Evolutionary conservation across 148 eudicot genomes (phyloP).

Genomic region (Simmondsia chinensis): DNA sequence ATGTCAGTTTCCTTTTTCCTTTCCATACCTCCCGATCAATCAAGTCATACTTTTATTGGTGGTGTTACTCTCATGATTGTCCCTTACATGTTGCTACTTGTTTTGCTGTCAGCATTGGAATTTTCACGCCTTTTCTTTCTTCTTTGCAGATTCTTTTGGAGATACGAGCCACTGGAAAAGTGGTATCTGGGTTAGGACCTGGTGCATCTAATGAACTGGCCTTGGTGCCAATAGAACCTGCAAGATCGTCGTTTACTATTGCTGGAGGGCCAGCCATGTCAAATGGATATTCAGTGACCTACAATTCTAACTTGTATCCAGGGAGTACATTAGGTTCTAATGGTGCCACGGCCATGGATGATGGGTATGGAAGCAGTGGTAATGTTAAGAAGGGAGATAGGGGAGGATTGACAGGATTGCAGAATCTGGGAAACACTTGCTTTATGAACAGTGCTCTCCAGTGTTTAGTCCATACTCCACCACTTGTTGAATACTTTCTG

Average conservation of each 20-base stretch:
- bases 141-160: constrained; percentile 67
- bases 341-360: constrained; percentile 33
- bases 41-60: no score
- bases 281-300: constrained; percentile 55
- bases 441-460: constrained; percentile 97
- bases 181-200: constrained; percentile 28
- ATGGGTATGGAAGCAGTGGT: constrained; percentile 30
- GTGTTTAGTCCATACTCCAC: constrained; percentile 90
- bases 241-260: constrained; percentile 68
- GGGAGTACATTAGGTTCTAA: constrained; percentile 30
- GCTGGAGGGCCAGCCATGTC: constrained; percentile 90
- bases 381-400: constrained; percentile 32
- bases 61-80: no score
- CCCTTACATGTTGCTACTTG: no score
- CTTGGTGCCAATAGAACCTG: constrained; percentile 81
- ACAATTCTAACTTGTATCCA: constrained; percentile 29
- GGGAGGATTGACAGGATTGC: constrained; percentile 87
- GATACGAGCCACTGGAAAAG: constrained; percentile 28
- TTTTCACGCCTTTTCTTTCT: not conserved
- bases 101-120: no score
- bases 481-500: constrained; percentile 75
- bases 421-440: constrained; percentile 96
- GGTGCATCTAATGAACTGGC: constrained; percentile 69
- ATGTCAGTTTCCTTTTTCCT: no score
- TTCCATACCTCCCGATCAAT: no score